Base-by-base conservation (phyloP, 371 early-diverging fungal genomes). In the Saksenaea oblongispora region DNA sequence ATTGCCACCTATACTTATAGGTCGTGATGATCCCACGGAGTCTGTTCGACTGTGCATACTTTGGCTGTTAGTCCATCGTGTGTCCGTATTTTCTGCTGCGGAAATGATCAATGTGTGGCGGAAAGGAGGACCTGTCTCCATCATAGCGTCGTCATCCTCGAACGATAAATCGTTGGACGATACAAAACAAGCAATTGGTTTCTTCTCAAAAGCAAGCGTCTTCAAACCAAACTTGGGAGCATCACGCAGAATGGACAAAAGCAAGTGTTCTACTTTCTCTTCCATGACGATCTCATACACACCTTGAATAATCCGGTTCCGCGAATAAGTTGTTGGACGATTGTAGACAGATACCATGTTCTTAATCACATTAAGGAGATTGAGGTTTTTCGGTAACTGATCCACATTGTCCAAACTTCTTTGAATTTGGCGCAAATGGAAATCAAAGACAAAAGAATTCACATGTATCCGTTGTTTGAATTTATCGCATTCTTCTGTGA, bases 371-470 rank as follows among this genome's bases (percentile, higher is more conserved):
- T 79, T 82, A 22, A 93, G 57, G 5, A 91, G 39, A 59, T 91
- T 81, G 27, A 91, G 63, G 7, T 82, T 74, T 10, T 65, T 64
- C 2, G 86, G 79, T 8, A 82, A 26, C 2, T 61, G 51, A 0
- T 69, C 72, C 15, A 75, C 64, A 22, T 73, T 69, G 44, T 82
- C 83, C 54, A 92, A 69, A 17, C 89, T 84, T 8, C 73, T 67
- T 44, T 88, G 87, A 26, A 92, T 80, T 54, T 88, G 82, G 18
- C 90, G 83, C 26, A 93, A 58, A 54, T 91, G 91, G 58, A 92
- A 92, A 68, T 94, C 94, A 65, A 89, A 91, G 0, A 89, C 87
- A 70, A 91, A 94, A 15, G 93, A 93, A 63, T 91, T 90, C 56
- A 93, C 84, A 62, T 92, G 94, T 17, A 91, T 85, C 8, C 78